Evolutionary conservation across 2,329 filamentous ascomycete species (phyloP).

Genomic region (Eutypa lata): DNA sequence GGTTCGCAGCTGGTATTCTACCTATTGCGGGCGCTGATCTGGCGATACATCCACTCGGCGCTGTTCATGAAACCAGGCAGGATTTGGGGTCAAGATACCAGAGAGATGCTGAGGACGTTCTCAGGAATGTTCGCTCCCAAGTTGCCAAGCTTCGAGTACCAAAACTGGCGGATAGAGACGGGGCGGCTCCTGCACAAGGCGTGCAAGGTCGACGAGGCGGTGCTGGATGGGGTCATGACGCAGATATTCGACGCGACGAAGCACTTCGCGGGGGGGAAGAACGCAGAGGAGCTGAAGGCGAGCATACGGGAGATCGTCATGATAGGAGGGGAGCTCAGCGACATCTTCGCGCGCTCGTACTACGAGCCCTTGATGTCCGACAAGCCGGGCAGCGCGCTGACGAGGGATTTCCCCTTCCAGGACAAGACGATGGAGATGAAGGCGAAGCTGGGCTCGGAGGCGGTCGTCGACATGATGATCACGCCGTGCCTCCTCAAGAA

Average conservation of each 20-base stretch:
- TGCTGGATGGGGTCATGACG: constrained; percentile 10
- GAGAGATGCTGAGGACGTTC: constrained; percentile 11
- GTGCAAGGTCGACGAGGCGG: constrained; percentile 13
- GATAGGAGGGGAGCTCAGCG: constrained; percentile 17
- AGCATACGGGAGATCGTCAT: constrained; percentile 17
- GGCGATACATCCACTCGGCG: constrained; percentile 23
- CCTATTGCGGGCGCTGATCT: constrained; percentile 26
- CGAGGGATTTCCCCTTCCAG: constrained; percentile 18
- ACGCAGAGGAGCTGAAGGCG: constrained; percentile 7
- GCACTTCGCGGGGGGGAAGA: constrained; percentile 11
- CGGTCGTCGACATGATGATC: constrained; percentile 25
- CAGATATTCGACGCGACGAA: constrained; percentile 16
- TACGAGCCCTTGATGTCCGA: constrained; percentile 23
- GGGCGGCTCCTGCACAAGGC: constrained; percentile 14
- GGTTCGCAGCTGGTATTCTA: constrained; percentile 16
- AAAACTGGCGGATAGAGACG: constrained; percentile 22
- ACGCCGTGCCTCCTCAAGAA: constrained; percentile 25
- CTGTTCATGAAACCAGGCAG: constrained; percentile 19
- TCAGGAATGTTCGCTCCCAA: constrained; percentile 9
- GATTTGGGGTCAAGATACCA: constrained; percentile 20
- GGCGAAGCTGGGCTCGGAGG: constrained; percentile 12
- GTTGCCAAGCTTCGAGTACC: constrained; percentile 10
- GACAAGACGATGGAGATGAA: constrained; percentile 20
- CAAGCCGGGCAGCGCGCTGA: constrained; percentile 18
- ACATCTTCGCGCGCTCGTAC: constrained; percentile 14